These are phyloP conservation scores for Arthroderma sp. DNA, from an alignment of 2,329 filamentous ascomycete species.

Conservation along the genomic window DNA sequence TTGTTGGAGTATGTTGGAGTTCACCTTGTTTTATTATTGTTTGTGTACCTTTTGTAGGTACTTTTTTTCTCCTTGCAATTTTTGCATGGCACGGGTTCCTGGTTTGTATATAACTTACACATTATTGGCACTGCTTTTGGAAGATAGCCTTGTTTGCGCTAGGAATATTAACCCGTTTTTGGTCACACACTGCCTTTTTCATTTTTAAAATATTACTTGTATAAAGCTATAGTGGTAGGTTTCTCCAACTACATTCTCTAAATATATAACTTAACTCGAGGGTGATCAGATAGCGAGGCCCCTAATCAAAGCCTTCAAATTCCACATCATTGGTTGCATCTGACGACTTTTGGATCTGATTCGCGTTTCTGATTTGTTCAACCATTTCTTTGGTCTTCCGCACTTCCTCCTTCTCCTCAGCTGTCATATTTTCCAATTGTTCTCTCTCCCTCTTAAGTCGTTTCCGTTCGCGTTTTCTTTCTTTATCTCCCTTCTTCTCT, in stretches of 20 bases:
- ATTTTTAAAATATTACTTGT: too few species aligned
- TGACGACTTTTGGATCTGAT: constrained; percentile 19
- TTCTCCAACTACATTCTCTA: too few species aligned
- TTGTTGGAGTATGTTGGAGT: background rate
- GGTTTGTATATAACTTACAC: too few species aligned
- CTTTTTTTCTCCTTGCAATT: background rate
- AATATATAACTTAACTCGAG: too few species aligned
- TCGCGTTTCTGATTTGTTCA: constrained; percentile 47
- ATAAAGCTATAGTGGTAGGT: too few species aligned
- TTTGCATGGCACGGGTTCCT: too few species aligned
- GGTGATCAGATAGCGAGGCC: too few species aligned
- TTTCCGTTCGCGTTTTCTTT: constrained; percentile 51
- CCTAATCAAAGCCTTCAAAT: constrained; percentile 44
- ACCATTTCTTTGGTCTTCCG: constrained; percentile 53
- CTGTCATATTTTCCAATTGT: constrained; percentile 51
- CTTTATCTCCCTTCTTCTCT: constrained; percentile 51
- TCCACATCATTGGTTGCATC: constrained; percentile 11
- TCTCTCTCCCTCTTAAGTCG: constrained; percentile 51
- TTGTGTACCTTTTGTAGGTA: constrained; percentile 2
- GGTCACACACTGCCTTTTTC: too few species aligned
- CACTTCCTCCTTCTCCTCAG: constrained; percentile 52
- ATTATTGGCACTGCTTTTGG: too few species aligned
- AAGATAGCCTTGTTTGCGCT: too few species aligned
- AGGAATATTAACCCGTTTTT: too few species aligned
- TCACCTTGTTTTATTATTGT: background rate